Base-by-base conservation (phyloP, 2,329 filamentous ascomycete genomes). In the Aspergillus quadrilineatus region DNA sequence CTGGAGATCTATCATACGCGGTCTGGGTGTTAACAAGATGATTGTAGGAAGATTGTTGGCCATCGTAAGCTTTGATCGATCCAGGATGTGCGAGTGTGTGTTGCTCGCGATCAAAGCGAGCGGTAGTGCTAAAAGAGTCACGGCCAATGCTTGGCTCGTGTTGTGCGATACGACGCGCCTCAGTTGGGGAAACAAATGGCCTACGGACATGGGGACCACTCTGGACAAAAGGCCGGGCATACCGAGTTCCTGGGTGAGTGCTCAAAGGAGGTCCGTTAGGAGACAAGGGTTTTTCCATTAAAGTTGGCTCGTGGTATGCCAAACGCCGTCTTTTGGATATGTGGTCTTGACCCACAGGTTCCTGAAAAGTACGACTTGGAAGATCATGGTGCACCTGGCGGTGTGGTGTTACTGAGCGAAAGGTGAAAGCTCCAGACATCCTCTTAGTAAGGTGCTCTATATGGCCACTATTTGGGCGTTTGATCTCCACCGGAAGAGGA, bases 301-400 rank as follows among this genome's bases (percentile, higher is more conserved):
- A 58, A 17, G 57, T 44, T 53, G 59, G 56, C 32, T 66, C 60
- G 37, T 68, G 61, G 52, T 65, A 61, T 39, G 65, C 64, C 54
- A 74, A 49, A 22, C 72, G 69, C 56, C 71, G 70, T 58, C 69
- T 67, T 60, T 75, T 76, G 37, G 62, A 58, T 32, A 60, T 59
- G 34, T 67, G 68, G 58, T 65, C 62, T 50, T 64, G 65, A 43
- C 59, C 57, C 49, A 64, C 60, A 5, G 7, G 34, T 48, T 67
- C 64, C 49, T 68, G 60, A 44, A 62, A 17, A 30, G 26, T 26
- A 42, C 64, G 60, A 54, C 58, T 60, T 37, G 60, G 60, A 49
- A 58, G 61, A 41, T 69, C 65, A 54, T 67, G 67, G 57, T 59
- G 58, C 34, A 60, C 50, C 7, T 55, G 56, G 49, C 56, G 63